phyloP scores from a whole-genome alignment of 2,329 filamentous ascomycete genomes.

The Lasiodiplodia sp. region DNA sequence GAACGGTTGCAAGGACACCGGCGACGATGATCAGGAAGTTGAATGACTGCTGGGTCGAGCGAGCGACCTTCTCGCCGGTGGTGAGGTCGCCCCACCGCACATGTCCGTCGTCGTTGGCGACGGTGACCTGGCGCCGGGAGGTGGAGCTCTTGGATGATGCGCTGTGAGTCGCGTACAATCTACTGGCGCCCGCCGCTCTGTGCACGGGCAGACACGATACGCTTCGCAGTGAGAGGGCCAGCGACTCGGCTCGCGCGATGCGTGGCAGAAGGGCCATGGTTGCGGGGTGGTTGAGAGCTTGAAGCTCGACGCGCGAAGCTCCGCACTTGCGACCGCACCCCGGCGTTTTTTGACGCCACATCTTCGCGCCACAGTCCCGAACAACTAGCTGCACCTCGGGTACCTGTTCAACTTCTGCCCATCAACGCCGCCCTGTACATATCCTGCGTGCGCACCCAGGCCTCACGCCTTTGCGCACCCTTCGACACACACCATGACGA shows the following conservation, averaged over 20 bases:
- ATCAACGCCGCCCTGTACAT: slow-evolving; percentile 24
- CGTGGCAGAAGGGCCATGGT: slow-evolving; percentile 52
- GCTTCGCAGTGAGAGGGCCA: neutral
- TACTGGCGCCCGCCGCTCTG: neutral
- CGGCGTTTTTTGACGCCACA: slow-evolving; percentile 23
- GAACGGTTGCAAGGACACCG: slow-evolving; percentile 78
- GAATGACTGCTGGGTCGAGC: slow-evolving; percentile 88
- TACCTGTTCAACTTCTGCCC: neutral
- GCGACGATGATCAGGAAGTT: slow-evolving; percentile 81
- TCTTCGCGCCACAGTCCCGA: slow-evolving; percentile 1
- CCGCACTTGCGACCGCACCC: slow-evolving; percentile 5
- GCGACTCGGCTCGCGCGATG: slow-evolving; percentile 16
- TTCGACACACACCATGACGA: slow-evolving; percentile 19
- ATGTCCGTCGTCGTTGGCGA: slow-evolving; percentile 84
- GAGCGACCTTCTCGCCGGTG: slow-evolving; percentile 76
- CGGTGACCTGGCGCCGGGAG: slow-evolving; percentile 66
- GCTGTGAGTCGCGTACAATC: slow-evolving; percentile 21
- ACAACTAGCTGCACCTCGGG: slow-evolving; percentile 5
- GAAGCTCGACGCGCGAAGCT: neutral
- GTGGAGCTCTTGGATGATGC: slow-evolving; percentile 19
- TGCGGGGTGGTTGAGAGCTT: slow-evolving; percentile 45
- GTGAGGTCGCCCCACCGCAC: slow-evolving; percentile 84
- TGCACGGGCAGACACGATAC: neutral
- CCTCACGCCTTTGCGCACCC: neutral
- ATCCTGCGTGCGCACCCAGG: slow-evolving; percentile 9